Evolutionary conservation across 345 rosid species (phyloP).

Genomic region (Camelina laxa): DNA sequence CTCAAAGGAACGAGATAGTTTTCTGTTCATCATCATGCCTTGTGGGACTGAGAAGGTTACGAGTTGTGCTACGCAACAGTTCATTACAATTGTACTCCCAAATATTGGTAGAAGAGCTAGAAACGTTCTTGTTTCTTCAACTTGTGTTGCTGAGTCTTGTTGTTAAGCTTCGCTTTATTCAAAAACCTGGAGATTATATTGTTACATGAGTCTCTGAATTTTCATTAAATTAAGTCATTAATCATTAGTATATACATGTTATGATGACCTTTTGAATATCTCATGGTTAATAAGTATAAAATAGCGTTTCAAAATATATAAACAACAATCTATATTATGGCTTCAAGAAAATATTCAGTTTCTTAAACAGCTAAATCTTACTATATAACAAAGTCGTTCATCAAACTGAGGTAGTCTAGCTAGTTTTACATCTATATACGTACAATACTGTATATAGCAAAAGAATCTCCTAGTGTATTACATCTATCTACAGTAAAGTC

Average conservation of each 20-base stretch:
- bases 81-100: constrained; percentile 66
- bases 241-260: not conserved
- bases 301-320: not conserved
- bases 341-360: not conserved
- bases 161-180: constrained; percentile 50
- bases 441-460: too few relatives aligned
- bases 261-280: not conserved
- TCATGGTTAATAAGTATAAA: not conserved
- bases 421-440: not conserved
- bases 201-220: not conserved
- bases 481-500: not conserved
- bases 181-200: constrained; percentile 46
- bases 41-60: constrained; percentile 64
- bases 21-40: constrained; percentile 58
- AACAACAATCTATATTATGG: not conserved
- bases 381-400: not conserved
- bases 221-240: not conserved
- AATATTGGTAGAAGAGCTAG: constrained; percentile 63
- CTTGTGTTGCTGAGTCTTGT: constrained; percentile 37
- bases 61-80: constrained; percentile 65
- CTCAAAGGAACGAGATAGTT: constrained; percentile 40
- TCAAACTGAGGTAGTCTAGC: not conserved
- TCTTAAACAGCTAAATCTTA: too few relatives aligned
- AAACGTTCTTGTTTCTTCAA: constrained; percentile 62
- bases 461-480: too few relatives aligned